Evolutionary conservation across 1,284 basidiomycete species (phyloP).

Genomic region (Puccinia hordei): DNA sequence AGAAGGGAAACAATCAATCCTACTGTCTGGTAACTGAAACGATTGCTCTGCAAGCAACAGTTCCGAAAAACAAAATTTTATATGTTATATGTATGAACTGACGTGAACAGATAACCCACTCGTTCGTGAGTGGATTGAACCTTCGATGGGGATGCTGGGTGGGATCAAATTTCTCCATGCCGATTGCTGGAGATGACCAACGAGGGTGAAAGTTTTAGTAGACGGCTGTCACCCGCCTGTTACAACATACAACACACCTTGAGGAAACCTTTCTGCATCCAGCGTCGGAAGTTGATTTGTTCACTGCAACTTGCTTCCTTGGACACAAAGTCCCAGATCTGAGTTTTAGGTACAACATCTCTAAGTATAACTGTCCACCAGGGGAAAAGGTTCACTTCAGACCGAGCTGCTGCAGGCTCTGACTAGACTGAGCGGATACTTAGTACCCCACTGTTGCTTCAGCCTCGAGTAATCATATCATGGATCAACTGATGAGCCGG

Average conservation of each 20-base stretch:
- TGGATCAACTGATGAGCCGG: neutral
- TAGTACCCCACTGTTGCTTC: neutral
- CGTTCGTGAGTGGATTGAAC: slow-evolving; percentile 60
- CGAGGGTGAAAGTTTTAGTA: neutral
- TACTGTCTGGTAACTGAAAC: slow-evolving; percentile 56
- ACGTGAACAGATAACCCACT: slow-evolving; percentile 67
- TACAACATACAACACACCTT: too few species aligned
- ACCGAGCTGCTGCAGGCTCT: neutral
- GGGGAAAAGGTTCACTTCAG: neutral
- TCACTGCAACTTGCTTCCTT: neutral
- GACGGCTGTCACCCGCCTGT: slow-evolving; percentile 14
- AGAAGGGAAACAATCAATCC: neutral
- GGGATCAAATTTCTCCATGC: slow-evolving; percentile 27
- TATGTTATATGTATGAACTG: too few species aligned
- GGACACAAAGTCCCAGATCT: neutral
- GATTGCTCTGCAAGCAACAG: slow-evolving; percentile 55
- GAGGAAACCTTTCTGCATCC: too few species aligned
- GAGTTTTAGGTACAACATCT: neutral
- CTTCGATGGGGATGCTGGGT: slow-evolving; percentile 41
- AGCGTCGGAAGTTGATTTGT: too few species aligned
- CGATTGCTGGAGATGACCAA: too few species aligned
- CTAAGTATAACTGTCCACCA: neutral
- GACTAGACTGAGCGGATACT: neutral
- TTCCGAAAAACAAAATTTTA: neutral
- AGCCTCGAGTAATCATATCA: neutral